A percentile compares a stretch with the other conserved stretches of the same genome.
Evolutionary conservation across 2,329 filamentous ascomycete genomes (phyloP).

Genomic region (Colletotrichum incanum): DNA sequence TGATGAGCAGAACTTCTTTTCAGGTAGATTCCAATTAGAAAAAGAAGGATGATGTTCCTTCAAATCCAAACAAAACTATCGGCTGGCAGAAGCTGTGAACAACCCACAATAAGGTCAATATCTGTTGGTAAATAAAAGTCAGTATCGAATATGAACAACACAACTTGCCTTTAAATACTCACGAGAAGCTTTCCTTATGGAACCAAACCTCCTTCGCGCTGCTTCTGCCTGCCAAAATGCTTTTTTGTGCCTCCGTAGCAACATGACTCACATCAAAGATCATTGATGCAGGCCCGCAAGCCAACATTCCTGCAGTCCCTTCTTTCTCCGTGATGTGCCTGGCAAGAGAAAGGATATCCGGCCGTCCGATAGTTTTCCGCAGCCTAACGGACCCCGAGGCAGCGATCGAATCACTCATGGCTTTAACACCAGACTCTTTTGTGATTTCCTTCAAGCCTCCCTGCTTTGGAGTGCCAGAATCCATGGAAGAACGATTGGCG

Average conservation of each 20-base stretch:
- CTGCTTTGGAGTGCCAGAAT: neutral
- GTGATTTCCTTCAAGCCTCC: slow-evolving; percentile 2
- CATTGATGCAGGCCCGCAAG: slow-evolving; percentile 48
- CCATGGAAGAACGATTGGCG: neutral
- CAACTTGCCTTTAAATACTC: slow-evolving; percentile 11
- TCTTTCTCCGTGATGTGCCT: neutral
- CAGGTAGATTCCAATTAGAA: no score
- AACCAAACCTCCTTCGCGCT: slow-evolving; percentile 47
- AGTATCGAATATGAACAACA: no score
- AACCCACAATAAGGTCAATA: no score
- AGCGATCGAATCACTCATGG: neutral
- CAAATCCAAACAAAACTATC: no score
- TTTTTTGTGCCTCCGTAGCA: slow-evolving; percentile 45
- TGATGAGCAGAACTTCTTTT: no score
- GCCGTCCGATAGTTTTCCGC: slow-evolving; percentile 36
- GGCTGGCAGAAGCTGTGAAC: no score
- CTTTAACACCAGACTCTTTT: slow-evolving; percentile 1
- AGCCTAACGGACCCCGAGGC: neutral
- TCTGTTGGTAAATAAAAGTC: neutral
- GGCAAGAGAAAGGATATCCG: slow-evolving; percentile 38
- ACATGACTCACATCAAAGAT: slow-evolving; percentile 44
- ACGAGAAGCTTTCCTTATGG: slow-evolving; percentile 48
- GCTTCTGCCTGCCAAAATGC: neutral
- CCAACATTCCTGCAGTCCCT: slow-evolving; percentile 45
- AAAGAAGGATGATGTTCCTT: no score